These are phyloP conservation scores for Periconia macrospinosa DNA, from an alignment of 2,329 filamentous ascomycete genomes.

Conservation along the genomic window DNA sequence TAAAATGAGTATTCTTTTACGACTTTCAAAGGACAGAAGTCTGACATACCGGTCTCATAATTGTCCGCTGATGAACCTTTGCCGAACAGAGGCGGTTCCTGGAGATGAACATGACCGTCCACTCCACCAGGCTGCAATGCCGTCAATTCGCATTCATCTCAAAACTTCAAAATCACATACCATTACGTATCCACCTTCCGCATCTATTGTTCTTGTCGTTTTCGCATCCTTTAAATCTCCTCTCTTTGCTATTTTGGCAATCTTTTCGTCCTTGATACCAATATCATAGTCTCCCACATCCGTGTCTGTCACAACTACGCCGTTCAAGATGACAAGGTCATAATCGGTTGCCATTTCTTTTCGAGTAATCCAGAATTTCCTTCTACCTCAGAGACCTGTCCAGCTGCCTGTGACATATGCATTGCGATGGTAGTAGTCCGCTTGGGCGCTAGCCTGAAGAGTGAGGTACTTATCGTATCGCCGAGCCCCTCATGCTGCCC, in stretches of 20 bases:
- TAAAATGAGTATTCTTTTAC: not conserved
- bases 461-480: conserved; percentile 24
- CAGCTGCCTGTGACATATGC: not conserved
- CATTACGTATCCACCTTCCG: conserved; percentile 51
- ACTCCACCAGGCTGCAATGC: conserved; percentile 41
- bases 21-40: not conserved
- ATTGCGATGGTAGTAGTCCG: not conserved
- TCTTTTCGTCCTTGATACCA: conserved; percentile 48
- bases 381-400: not conserved
- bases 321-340: conserved; percentile 48
- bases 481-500: conserved; percentile 26
- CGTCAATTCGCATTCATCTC: not conserved
- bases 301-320: conserved; percentile 46
- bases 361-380: not conserved
- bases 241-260: conserved; percentile 37
- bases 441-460: conserved; percentile 16
- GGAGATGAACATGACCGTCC: conserved; percentile 51
- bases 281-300: conserved; percentile 46
- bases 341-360: conserved; percentile 19
- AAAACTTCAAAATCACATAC: conserved; percentile 4
- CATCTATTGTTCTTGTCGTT: conserved; percentile 43
- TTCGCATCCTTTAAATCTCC: conserved; percentile 32
- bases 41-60: conserved; percentile 37
- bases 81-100: conserved; percentile 51
- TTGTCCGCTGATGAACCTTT: conserved; percentile 45